These are phyloP conservation scores for Syzygium aqueum DNA, from an alignment of 345 rosid genomes.

Conservation along the genomic window DNA sequence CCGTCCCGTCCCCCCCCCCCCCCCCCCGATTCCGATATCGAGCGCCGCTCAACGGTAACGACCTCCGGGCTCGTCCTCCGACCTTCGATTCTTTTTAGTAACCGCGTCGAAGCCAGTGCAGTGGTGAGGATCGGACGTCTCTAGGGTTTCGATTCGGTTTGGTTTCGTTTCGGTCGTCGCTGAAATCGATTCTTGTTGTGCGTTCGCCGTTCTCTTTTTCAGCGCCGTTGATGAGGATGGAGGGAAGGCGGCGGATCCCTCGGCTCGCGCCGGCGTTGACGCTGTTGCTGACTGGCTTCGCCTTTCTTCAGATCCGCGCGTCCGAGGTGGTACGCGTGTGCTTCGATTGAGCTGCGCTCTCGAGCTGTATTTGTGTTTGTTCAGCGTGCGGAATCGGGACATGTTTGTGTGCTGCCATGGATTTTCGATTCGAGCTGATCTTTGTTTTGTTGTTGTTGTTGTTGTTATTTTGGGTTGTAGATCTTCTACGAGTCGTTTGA, in stretches of 20 bases:
- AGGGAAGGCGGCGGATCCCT: neutral
- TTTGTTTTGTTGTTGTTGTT: neutral
- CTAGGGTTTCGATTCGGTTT: neutral
- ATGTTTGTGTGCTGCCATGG: neutral
- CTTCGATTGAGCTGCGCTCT: neutral
- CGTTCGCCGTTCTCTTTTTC: neutral
- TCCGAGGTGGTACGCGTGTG: neutral
- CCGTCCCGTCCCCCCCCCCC: neutral
- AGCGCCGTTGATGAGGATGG: neutral
- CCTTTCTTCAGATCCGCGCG: conserved; percentile 3
- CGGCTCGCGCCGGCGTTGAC: neutral
- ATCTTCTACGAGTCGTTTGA: conserved; percentile 12
- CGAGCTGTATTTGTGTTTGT: neutral
- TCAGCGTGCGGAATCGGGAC: neutral
- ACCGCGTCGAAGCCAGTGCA: neutral
- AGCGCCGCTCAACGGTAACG: neutral
- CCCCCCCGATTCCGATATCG: neutral
- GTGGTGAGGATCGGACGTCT: neutral
- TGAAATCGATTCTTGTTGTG: too few relatives aligned
- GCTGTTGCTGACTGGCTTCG: conserved; percentile 1
- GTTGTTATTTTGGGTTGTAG: neutral
- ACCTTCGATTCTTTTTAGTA: neutral
- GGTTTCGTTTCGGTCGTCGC: neutral
- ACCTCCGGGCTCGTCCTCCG: neutral
- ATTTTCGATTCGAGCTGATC: neutral